Evolutionary conservation across 2,329 filamentous ascomycete species (phyloP), one percentile per base, ranked within the genome.

Genomic region (Aspergillus sp.): DNA sequence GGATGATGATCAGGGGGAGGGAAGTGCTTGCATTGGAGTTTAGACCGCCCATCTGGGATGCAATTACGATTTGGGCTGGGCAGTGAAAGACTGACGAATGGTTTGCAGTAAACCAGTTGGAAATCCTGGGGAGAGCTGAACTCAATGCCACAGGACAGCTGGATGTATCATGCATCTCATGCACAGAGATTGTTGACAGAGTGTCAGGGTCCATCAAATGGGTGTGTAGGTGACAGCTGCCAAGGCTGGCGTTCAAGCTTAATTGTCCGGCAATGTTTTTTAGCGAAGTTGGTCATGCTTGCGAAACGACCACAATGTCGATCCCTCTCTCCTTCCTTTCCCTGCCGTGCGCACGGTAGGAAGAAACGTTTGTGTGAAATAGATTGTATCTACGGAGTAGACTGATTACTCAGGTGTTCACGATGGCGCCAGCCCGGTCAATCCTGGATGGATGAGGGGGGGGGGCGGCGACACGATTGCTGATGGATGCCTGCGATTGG

Each of bases 161-260:
- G 21, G 52, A 55, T 30, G 38, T 25, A 45, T 21, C 21, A 28
- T 43, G 17, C 38, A 55, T 55, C 25, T 36, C 52, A 47, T 50
- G 47, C 47, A 50, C 28, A 15, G 30, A 32, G 47, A 28, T 50
- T 50, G 25, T 50, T 50, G 47, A 30, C 47, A 50, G 47, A 30
- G 47, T 30, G 47, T 50, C 47, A 50, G 47, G 39, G 39, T 55
- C 39, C 43, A 55, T 55, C 53, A 25, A 55, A 55, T 55, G 39
- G 32, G 25, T 45, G 53, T 30, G 53, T 47, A 25, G 13, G 39
- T 55, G 47, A 60, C 60, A 57, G 53, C 45, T 56, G 60, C 60
- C 62, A 64, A 64, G 62, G 36, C 62, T 41, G 51, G 54, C 30
- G 62, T 64, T 64, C 62, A 62, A 58, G 60, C 57, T 62, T 64